These are phyloP conservation scores for Alternaria triticina DNA, from an alignment of 2,329 filamentous ascomycete species.

Conservation along the genomic window DNA sequence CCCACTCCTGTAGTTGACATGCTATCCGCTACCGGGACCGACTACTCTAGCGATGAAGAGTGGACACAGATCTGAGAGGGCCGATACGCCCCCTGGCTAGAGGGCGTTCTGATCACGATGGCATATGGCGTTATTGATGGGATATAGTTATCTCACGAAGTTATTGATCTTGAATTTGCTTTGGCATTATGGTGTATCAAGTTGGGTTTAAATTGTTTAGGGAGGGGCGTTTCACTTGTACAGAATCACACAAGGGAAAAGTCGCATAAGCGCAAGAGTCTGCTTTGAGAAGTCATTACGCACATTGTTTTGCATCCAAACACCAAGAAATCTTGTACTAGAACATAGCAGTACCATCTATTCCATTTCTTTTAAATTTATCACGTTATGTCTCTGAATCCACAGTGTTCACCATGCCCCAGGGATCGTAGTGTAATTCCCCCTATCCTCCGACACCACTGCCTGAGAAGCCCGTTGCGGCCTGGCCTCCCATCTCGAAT, in stretches of 20 bases:
- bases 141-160: neutral
- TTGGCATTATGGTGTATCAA: neutral
- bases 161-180: neutral
- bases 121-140: neutral
- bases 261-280: neutral
- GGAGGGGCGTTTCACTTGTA: neutral
- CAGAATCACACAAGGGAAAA: neutral
- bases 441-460: neutral
- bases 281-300: neutral
- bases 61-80: neutral
- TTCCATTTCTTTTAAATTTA: neutral
- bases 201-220: neutral
- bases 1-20: conserved; percentile 6
- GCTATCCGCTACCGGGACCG: conserved; percentile 11
- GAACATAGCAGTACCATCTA: neutral
- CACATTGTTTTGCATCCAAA: neutral
- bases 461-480: neutral
- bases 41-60: conserved; percentile 18
- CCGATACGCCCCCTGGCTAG: neutral
- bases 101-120: neutral
- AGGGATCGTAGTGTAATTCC: neutral
- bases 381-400: neutral
- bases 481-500: neutral
- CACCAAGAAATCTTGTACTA: neutral
- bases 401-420: neutral